Percentiles rank a stretch among this genome's conserved stretches.
Conservation (phyloP, 2,329 filamentous ascomycete genomes). For the Ilyonectria mors-panacis region DNA sequence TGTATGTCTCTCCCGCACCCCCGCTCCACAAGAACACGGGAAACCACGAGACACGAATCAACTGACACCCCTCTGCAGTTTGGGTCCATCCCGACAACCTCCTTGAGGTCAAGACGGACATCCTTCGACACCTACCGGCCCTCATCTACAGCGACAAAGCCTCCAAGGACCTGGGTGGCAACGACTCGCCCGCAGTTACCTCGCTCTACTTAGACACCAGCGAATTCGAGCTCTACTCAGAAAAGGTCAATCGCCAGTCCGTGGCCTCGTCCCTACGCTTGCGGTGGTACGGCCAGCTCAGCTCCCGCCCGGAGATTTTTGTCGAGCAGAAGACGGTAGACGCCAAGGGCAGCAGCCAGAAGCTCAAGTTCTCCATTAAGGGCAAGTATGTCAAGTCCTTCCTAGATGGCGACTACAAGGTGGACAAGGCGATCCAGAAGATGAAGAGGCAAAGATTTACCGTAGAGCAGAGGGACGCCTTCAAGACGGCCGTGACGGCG, state of each 20-base stretch:
- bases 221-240: conserved; percentile 87
- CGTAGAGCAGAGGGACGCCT: conserved; percentile 75
- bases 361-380: conserved; percentile 88
- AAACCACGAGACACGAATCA: conserved; percentile 5
- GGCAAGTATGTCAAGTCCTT: conserved; percentile 93
- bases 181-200: conserved; percentile 92
- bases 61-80: conserved; percentile 63
- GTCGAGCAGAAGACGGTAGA: conserved; percentile 92
- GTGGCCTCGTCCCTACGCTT: conserved; percentile 88
- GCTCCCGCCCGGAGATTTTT: conserved; percentile 82
- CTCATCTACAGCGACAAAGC: conserved; percentile 95
- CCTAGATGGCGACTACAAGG: conserved; percentile 87
- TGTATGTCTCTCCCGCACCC: conserved; percentile 66
- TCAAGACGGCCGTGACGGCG: conserved; percentile 80
- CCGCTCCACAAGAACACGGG: conserved; percentile 2
- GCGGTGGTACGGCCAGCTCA: conserved; percentile 92
- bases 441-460: conserved; percentile 83
- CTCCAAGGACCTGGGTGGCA: conserved; percentile 84
- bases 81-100: conserved; percentile 98
- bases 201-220: conserved; percentile 96
- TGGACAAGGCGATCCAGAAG: conserved; percentile 92
- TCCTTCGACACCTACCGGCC: conserved; percentile 89
- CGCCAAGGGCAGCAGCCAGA: conserved; percentile 82
- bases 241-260: conserved; percentile 83
- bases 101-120: conserved; percentile 96